phyloP scores from a whole-genome alignment of 1,284 basidiomycete species.

The Tylopilus orsonianus region DNA sequence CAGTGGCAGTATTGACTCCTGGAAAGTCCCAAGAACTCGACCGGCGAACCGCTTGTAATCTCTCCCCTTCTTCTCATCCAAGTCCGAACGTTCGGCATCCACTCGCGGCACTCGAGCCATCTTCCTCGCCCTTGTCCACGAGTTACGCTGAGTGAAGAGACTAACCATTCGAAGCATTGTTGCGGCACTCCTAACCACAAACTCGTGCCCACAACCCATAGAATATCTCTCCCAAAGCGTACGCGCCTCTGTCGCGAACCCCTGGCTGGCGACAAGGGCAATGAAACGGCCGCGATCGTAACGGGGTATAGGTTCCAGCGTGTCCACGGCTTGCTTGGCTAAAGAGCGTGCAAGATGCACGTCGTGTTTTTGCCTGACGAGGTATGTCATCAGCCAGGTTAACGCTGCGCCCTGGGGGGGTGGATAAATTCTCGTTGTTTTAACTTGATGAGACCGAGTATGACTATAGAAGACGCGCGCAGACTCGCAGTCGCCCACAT shows the following conservation, averaged over 20 bases:
- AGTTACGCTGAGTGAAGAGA: constrained; percentile 44
- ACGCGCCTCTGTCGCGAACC: constrained; percentile 48
- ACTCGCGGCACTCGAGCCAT: background rate
- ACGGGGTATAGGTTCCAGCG: constrained; percentile 40
- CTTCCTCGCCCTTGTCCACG: constrained; percentile 16
- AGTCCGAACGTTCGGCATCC: constrained; percentile 4
- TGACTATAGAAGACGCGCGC: constrained; percentile 44
- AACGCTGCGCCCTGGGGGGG: constrained; percentile 46
- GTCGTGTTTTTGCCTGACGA: constrained; percentile 40
- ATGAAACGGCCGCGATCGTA: constrained; percentile 50
- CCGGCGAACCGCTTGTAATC: constrained; percentile 41
- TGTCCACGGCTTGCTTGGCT: constrained; percentile 46
- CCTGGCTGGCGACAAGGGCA: constrained; percentile 41
- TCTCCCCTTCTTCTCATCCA: constrained; percentile 7
- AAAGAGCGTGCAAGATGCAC: constrained; percentile 43
- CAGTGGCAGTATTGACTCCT: constrained; percentile 44
- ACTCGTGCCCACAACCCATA: constrained; percentile 39
- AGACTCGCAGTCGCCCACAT: constrained; percentile 27
- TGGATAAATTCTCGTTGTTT: constrained; percentile 41
- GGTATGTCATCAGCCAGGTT: constrained; percentile 50
- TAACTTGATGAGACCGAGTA: constrained; percentile 36
- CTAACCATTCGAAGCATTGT: constrained; percentile 58
- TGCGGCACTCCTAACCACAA: constrained; percentile 45
- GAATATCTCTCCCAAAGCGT: constrained; percentile 57
- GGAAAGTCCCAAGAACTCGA: constrained; percentile 47